phyloP scores from a whole-genome alignment of 2,329 filamentous ascomycete genomes.

The Raffaelea albimanens region DNA sequence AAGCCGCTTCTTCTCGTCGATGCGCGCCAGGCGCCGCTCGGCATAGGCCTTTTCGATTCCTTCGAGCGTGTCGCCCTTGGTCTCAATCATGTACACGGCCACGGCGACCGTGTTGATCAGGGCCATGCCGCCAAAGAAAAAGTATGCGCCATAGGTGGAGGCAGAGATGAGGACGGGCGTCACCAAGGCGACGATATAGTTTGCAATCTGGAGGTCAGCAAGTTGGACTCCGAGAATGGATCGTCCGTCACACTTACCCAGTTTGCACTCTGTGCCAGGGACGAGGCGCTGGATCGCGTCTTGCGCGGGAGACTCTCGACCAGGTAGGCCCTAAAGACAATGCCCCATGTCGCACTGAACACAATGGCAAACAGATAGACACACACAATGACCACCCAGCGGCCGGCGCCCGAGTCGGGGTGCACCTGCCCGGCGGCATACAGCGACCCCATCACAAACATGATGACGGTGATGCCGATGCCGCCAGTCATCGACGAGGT shows the following conservation, averaged over 20 bases:
- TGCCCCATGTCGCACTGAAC: conserved; percentile 40
- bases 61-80: conserved; percentile 29
- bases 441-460: conserved; percentile 42
- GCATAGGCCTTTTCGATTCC: conserved; percentile 22
- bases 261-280: conserved; percentile 42
- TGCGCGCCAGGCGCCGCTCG: too few relatives aligned
- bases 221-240: too few relatives aligned
- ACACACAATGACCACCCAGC: conserved; percentile 41
- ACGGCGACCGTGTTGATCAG: conserved; percentile 26
- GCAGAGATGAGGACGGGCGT: conserved; percentile 30
- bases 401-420: conserved; percentile 24
- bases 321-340: conserved; percentile 42
- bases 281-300: conserved; percentile 44
- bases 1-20: too few relatives aligned
- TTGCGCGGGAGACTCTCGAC: conserved; percentile 46
- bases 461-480: conserved; percentile 35
- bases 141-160: conserved; percentile 33
- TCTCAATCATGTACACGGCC: conserved; percentile 32
- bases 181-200: conserved; percentile 35
- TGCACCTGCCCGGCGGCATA: conserved; percentile 34
- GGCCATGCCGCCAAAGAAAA: conserved; percentile 32
- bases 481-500: conserved; percentile 44
- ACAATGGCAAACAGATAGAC: conserved; percentile 40
- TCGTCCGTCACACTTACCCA: conserved; percentile 37
- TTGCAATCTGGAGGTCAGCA: too few relatives aligned